These are phyloP conservation scores for Porodaedalea pini DNA, from an alignment of 1,284 basidiomycete species.

Conservation along the genomic window DNA sequence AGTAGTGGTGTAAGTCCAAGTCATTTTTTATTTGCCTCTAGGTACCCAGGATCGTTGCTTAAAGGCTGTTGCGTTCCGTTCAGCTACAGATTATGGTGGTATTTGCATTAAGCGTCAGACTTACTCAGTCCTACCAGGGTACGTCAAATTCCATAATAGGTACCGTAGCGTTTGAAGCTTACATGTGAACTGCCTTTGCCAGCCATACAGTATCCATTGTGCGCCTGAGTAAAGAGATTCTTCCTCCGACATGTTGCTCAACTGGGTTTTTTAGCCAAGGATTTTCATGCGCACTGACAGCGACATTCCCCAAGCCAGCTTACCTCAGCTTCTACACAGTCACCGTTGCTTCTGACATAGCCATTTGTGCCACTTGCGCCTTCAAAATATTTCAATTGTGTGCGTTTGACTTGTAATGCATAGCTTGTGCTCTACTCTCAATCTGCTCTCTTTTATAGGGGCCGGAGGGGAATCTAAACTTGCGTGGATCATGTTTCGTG, in stretches of 20 bases:
- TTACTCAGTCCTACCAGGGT: background rate
- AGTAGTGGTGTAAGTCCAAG: no score
- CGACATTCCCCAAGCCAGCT: background rate
- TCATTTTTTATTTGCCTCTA: no score
- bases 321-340: background rate
- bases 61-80: background rate
- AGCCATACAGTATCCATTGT: no score
- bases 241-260: no score
- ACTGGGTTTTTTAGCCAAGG: background rate
- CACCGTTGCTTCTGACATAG: background rate
- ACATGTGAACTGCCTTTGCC: no score
- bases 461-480: background rate
- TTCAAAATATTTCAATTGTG: background rate
- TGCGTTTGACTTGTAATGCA: background rate
- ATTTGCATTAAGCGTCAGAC: background rate
- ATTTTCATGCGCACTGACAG: background rate
- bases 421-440: background rate
- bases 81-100: background rate
- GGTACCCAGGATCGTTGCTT: no score
- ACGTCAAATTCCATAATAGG: background rate
- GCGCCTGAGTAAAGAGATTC: no score
- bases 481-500: constrained; percentile 1
- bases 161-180: no score
- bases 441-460: background rate
- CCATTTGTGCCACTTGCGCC: background rate